Percentiles rank a stretch among this genome's conserved stretches.
Conservation (phyloP, 257 asterid species). For the Euphrasia confusa region DNA sequence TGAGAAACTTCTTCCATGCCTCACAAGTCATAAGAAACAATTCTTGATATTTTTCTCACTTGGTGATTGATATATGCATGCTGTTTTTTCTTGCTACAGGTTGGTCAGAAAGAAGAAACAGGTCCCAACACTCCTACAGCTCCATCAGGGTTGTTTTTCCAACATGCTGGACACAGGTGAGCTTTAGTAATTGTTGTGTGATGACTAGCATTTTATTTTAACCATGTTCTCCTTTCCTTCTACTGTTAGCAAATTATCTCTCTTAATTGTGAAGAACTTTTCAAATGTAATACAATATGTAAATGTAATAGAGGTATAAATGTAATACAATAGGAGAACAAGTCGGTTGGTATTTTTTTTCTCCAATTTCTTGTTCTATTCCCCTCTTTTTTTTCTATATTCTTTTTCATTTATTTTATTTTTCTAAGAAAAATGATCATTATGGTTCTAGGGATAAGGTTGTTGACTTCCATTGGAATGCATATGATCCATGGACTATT, state of each 20-base stretch:
- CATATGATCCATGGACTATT: slow-evolving; percentile 83
- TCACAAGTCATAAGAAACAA: background rate
- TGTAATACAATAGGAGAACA: background rate
- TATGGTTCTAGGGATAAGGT: slow-evolving; percentile 71
- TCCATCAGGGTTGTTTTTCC: slow-evolving; percentile 90
- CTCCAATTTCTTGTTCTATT: background rate
- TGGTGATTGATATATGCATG: background rate
- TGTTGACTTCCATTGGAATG: slow-evolving; percentile 96
- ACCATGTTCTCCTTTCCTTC: background rate
- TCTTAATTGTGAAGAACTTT: background rate
- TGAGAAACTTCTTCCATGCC: slow-evolving; percentile 2
- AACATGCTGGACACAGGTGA: slow-evolving; percentile 99
- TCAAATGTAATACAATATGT: background rate
- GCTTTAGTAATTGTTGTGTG: background rate
- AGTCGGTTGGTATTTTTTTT: background rate
- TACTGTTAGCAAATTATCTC: background rate
- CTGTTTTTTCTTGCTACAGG: slow-evolving; percentile 39
- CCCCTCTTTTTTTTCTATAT: background rate
- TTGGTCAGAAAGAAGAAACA: slow-evolving; percentile 57
- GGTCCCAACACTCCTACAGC: slow-evolving; percentile 47
- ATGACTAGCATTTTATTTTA: slow-evolving; percentile 1
- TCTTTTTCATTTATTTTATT: background rate
- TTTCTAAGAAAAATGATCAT: slow-evolving; percentile 9
- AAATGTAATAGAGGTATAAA: background rate
- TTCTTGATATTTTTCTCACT: slow-evolving; percentile 14